Percentiles rank a stretch among this genome's conserved stretches.
These are phyloP conservation scores for Phialophora tarda DNA, from an alignment of 2,329 filamentous ascomycete genomes.

Conservation along the genomic window DNA sequence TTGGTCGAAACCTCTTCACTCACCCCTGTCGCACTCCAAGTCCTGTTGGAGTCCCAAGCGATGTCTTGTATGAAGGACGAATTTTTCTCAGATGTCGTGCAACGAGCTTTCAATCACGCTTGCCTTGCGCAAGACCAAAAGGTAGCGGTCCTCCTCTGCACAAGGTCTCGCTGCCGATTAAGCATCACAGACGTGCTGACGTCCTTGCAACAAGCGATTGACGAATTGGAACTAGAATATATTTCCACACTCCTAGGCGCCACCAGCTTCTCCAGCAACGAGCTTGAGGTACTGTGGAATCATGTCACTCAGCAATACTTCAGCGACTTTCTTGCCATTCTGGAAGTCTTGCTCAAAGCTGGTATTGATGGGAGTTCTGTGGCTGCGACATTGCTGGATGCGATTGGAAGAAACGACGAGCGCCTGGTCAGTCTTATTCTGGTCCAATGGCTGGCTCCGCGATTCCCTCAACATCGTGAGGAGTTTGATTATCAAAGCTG, in stretches of 20 bases:
- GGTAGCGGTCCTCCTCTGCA: conserved; percentile 12
- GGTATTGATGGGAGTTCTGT: conserved; percentile 9
- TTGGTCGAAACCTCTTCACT: conserved; percentile 15
- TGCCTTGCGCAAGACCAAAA: conserved; percentile 13
- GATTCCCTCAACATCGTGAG: conserved; percentile 8
- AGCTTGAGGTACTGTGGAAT: conserved; percentile 18
- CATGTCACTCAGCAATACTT: conserved; percentile 1
- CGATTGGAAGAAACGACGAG: conserved; percentile 6
- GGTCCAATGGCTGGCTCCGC: conserved; percentile 4
- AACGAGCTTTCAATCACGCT: conserved; percentile 21
- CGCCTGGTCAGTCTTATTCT: conserved; percentile 9
- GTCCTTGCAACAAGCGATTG: conserved; percentile 15
- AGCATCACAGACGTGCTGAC: conserved; percentile 7
- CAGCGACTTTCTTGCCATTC: not conserved
- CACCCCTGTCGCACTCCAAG: conserved; percentile 11
- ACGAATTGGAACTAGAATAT: conserved; percentile 9
- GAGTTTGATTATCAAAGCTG: conserved; percentile 16
- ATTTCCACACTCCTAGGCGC: conserved; percentile 1
- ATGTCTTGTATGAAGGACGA: conserved; percentile 16
- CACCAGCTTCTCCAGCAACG: conserved; percentile 2
- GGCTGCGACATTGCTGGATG: conserved; percentile 7
- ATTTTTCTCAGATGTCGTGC: conserved; percentile 9
- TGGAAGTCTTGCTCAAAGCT: conserved; percentile 14
- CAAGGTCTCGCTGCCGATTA: conserved; percentile 9
- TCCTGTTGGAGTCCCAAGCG: conserved; percentile 14